Percentiles rank a stretch among this genome's conserved stretches.
Evolutionary conservation across 1,139 yeast species (phyloP).

Genomic region (Taphrina sp.): DNA sequence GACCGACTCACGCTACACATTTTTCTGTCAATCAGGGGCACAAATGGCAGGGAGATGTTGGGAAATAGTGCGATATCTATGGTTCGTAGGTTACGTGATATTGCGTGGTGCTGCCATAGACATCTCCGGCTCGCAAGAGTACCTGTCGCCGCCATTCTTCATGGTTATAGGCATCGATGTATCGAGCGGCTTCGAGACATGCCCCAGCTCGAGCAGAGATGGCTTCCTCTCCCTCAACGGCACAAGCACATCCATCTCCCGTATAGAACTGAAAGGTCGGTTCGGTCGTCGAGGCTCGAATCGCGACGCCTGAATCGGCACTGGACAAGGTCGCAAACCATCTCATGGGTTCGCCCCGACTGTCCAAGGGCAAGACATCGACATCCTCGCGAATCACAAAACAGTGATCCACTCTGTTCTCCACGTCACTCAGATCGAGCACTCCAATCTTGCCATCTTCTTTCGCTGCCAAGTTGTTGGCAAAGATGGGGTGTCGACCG

Average conservation of each 20-base stretch:
- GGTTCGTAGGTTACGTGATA: conserved; percentile 31
- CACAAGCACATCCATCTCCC: conserved; percentile 53
- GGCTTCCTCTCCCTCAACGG: conserved; percentile 43
- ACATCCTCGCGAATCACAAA: conserved; percentile 52
- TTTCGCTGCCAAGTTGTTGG: conserved; percentile 11
- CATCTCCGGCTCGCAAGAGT: conserved; percentile 53
- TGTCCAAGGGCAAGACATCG: conserved; percentile 44
- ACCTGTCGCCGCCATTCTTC: conserved; percentile 56
- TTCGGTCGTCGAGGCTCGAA: conserved; percentile 58
- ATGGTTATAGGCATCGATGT: conserved; percentile 56
- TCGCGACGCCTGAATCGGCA: conserved; percentile 50
- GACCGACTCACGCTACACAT: too few relatives aligned
- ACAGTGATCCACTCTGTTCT: conserved; percentile 56
- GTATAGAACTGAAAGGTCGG: conserved; percentile 70
- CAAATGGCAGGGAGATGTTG: too few relatives aligned
- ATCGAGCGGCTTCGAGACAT: conserved; percentile 64
- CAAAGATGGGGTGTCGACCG: conserved; percentile 41
- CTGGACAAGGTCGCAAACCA: conserved; percentile 52
- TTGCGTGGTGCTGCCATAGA: conserved; percentile 49
- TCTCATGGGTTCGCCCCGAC: conserved; percentile 48
- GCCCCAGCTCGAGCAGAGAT: conserved; percentile 55
- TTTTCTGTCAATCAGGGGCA: too few relatives aligned
- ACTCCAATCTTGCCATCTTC: too few relatives aligned
- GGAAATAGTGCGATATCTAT: too few relatives aligned
- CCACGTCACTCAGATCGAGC: too few relatives aligned